Base-by-base conservation (phyloP, 176 grass and related monocot genomes). In the Aegilops speltoides region DNA sequence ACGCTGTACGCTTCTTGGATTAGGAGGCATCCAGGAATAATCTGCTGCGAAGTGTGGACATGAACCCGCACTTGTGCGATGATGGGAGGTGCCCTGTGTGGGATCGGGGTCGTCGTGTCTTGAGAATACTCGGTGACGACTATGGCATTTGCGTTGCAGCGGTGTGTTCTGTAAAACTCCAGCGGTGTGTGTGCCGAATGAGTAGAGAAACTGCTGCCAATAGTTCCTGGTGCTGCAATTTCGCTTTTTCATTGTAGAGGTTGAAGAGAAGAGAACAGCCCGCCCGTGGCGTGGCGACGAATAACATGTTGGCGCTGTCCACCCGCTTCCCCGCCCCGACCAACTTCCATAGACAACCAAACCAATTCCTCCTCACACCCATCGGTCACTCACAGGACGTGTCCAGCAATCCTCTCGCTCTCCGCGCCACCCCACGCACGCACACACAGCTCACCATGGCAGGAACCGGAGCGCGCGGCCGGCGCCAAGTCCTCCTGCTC, bases 311-410 rank as follows among this genome's bases (percentile, higher is more conserved):
- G 63, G 19, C 62, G 14, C 11, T 31, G 16, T 52, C 70, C 86
- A 37, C 36, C 45, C 23, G 86, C 86, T 71, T 26, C 64, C 73
- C 65, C 38, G 63, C 54, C 57, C 87, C 50, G 73, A 83, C 14
- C 31, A 31, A 31, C 31, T 73, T 74, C 38, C 22, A 73, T 26
- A 88, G 46, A 73, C 73, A 52, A 46, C 62, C 16, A 36, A 15
- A 12, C 63, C 73, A 36, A 54, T 13, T 50, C 28, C 32, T 37
- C 34, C 68, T 36, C 34, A 8, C 50, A 78, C 29, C 11, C 28
- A 22, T n/a, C 64, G 24, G 3, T 10, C 33, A 1, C 65, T 34
- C 0, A 34, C 79, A 17, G 24, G 3, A 45, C 41, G 11, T 10
- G 23, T 45, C 36, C 23, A n/a, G 83, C 16, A 66, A 36, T 34